phyloP scores from a whole-genome alignment of 164 flowering plant species.

The Vitis cinerea region DNA sequence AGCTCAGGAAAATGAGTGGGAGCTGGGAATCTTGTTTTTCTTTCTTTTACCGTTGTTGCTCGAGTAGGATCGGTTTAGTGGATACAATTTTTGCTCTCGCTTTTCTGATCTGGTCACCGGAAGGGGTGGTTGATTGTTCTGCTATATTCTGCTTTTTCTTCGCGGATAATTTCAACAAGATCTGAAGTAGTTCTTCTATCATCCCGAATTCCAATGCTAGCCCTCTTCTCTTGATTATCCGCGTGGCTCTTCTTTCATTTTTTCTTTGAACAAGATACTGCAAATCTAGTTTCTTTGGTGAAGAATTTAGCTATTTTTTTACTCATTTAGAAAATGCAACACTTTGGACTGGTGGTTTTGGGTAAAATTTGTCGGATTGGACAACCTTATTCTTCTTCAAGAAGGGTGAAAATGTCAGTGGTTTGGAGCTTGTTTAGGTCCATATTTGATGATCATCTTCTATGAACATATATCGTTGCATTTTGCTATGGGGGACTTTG shows the following conservation, averaged over 20 bases:
- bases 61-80: not conserved
- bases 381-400: not conserved
- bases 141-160: not conserved
- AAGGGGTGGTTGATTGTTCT: not conserved
- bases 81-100: not conserved
- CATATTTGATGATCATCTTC: too few relatives aligned
- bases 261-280: not conserved
- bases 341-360: not conserved
- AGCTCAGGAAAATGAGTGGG: not conserved
- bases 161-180: constrained; percentile 5
- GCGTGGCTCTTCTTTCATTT: not conserved
- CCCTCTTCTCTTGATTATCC: not conserved
- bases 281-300: constrained; percentile 3
- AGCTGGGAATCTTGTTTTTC: not conserved
- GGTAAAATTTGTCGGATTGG: not conserved
- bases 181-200: constrained; percentile 2
- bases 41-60: not conserved
- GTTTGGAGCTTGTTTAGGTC: not conserved
- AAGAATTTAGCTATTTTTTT: not conserved
- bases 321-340: not conserved
- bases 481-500: not conserved
- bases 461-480: too few relatives aligned
- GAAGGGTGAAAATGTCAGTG: not conserved
- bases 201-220: not conserved
- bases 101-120: not conserved